Conservation (phyloP, 306 rosid species). For the Ormosia emarginata region DNA sequence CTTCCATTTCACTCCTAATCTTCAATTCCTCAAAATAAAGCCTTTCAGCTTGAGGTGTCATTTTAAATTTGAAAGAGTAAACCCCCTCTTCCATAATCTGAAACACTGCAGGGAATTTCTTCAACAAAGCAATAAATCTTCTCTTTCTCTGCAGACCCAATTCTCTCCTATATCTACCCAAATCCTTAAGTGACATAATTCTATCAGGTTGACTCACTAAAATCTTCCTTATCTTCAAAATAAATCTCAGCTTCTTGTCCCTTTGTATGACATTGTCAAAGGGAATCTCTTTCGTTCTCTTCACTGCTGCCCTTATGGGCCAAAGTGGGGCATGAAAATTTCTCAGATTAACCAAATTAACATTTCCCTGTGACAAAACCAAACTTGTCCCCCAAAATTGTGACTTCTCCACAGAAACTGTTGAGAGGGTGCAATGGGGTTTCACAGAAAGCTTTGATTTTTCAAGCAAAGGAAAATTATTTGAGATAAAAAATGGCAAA, state of each 20-base stretch:
- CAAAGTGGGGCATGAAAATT: conserved; percentile 25
- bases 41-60: conserved; percentile 74
- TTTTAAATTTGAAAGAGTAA: conserved; percentile 57
- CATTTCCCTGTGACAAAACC: conserved; percentile 33
- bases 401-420: conserved; percentile 33
- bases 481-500: conserved; percentile 49
- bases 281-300: conserved; percentile 75
- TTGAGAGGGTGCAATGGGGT: conserved; percentile 28
- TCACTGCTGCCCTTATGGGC: conserved; percentile 65
- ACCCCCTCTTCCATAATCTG: conserved; percentile 75
- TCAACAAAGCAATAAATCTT: conserved; percentile 61
- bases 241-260: conserved; percentile 77
- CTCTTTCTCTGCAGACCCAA: conserved; percentile 60
- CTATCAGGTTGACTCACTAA: conserved; percentile 63
- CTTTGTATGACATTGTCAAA: conserved; percentile 78
- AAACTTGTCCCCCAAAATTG: conserved; percentile 47
- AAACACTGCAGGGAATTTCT: conserved; percentile 73
- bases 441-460: conserved; percentile 31
- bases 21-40: conserved; percentile 72
- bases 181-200: conserved; percentile 64
- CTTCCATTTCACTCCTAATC: conserved; percentile 82
- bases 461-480: conserved; percentile 26
- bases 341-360: conserved; percentile 10
- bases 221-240: conserved; percentile 67
- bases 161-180: conserved; percentile 69